A percentile compares a stretch with the other conserved stretches of the same genome.
Conservation (phyloP, 2,329 filamentous ascomycete species). For the Corynespora cassiicola region DNA sequence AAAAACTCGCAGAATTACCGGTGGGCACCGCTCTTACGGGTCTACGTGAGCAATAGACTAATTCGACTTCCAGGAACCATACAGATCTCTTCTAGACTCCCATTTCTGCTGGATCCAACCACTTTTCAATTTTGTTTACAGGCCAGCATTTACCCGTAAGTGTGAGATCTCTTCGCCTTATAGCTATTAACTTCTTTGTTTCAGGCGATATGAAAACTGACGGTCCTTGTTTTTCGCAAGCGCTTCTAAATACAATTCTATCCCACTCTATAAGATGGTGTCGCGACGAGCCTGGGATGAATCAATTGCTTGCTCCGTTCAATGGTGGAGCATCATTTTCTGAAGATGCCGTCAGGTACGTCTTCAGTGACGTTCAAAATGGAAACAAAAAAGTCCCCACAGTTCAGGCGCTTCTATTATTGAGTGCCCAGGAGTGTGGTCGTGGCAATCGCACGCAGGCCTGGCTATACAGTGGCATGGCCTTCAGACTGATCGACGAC, state of each 20-base stretch:
- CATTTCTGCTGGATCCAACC: slow-evolving; percentile 20
- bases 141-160: slow-evolving; percentile 17
- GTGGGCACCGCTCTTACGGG: too few relatives aligned
- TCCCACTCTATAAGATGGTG: slow-evolving; percentile 18
- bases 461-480: slow-evolving; percentile 20
- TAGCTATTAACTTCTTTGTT: not conserved
- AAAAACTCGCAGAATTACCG: slow-evolving; percentile 14
- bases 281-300: slow-evolving; percentile 14
- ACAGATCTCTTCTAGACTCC: slow-evolving; percentile 14
- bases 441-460: slow-evolving; percentile 16
- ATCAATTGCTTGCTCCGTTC: slow-evolving; percentile 11
- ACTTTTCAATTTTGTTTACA: slow-evolving; percentile 18
- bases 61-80: slow-evolving; percentile 10
- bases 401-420: slow-evolving; percentile 13
- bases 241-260: slow-evolving; percentile 14
- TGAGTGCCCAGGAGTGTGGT: slow-evolving; percentile 17
- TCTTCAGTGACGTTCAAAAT: slow-evolving; percentile 13
- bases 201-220: slow-evolving; percentile 17
- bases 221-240: slow-evolving; percentile 16
- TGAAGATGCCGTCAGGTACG: slow-evolving; percentile 7
- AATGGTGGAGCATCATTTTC: slow-evolving; percentile 10
- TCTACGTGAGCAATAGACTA: not conserved
- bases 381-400: slow-evolving; percentile 14
- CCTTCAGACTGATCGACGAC: slow-evolving; percentile 17
- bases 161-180: not conserved